phyloP scores from a whole-genome alignment of 2,329 filamentous ascomycete species.

The Penicillium sclerotiorum region DNA sequence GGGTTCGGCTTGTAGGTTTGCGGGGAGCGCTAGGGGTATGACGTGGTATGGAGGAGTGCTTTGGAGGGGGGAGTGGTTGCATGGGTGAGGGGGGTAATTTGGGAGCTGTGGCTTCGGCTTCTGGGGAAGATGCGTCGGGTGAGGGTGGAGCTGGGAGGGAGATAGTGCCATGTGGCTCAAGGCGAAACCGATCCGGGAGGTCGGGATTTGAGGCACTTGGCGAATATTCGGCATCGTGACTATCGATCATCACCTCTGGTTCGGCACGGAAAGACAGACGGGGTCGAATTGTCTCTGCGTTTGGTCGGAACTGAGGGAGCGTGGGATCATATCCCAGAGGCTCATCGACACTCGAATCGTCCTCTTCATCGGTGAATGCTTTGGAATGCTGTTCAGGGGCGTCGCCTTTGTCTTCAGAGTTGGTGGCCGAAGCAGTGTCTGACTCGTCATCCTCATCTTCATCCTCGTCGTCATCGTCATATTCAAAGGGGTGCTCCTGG shows the following conservation, averaged over 20 bases:
- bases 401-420: conserved; percentile 11
- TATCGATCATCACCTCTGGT: conserved; percentile 4
- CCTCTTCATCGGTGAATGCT: conserved; percentile 6
- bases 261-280: conserved; percentile 13
- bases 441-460: conserved; percentile 15
- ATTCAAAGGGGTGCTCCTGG: conserved; percentile 14
- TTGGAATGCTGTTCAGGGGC: conserved; percentile 6
- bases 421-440: conserved; percentile 18
- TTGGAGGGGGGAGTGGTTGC: conserved; percentile 33
- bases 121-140: conserved; percentile 32
- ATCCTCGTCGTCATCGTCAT: conserved; percentile 10
- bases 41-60: conserved; percentile 18
- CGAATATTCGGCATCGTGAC: conserved; percentile 7
- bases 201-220: conserved; percentile 21
- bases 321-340: conserved; percentile 42
- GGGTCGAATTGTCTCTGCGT: conserved; percentile 36
- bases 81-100: conserved; percentile 39
- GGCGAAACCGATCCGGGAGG: conserved; percentile 40
- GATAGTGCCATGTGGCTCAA: conserved; percentile 38
- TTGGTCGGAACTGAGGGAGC: conserved; percentile 50
- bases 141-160: conserved; percentile 37
- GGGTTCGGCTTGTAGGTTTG: conserved; percentile 35
- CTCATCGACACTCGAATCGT: neutral
- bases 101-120: conserved; percentile 38
- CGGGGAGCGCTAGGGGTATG: conserved; percentile 20